Percentiles rank a stretch among this genome's conserved stretches.
These are phyloP conservation scores for Penicillium sp. DNA, from an alignment of 2,329 filamentous ascomycete species.

Conservation along the genomic window DNA sequence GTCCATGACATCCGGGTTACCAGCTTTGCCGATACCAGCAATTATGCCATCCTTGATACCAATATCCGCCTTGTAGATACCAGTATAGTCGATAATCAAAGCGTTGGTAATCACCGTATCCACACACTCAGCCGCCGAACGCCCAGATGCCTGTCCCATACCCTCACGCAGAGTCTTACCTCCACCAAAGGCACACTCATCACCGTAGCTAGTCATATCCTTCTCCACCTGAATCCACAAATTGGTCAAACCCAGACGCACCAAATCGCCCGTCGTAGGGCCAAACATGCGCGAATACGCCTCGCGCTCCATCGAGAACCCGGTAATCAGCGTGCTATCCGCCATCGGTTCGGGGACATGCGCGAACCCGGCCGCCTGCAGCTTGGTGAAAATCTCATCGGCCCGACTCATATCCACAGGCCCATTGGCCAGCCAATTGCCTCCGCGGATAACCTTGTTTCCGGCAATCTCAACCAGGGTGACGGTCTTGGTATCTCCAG, in stretches of 20 bases:
- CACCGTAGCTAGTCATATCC: constrained; percentile 82
- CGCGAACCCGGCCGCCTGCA: constrained; percentile 77
- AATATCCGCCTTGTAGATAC: constrained; percentile 96
- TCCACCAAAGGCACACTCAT: constrained; percentile 94
- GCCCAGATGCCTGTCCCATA: constrained; percentile 89
- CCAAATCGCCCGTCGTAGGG: constrained; percentile 84
- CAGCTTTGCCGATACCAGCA: constrained; percentile 88
- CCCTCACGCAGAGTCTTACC: constrained; percentile 93
- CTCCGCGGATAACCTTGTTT: constrained; percentile 77
- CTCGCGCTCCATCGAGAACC: constrained; percentile 74
- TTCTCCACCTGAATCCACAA: constrained; percentile 90
- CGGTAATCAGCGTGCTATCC: constrained; percentile 62
- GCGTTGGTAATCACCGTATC: constrained; percentile 91
- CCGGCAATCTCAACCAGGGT: constrained; percentile 88
- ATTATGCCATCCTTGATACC: constrained; percentile 88
- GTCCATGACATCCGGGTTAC: constrained; percentile 97
- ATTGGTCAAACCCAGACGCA: constrained; percentile 81
- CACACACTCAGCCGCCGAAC: constrained; percentile 72
- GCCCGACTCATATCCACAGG: constrained; percentile 68
- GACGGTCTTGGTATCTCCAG: constrained; percentile 89
- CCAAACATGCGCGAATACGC: constrained; percentile 91
- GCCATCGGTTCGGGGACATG: constrained; percentile 72
- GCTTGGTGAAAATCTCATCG: constrained; percentile 68
- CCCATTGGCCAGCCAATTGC: constrained; percentile 79
- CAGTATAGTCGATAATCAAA: constrained; percentile 85